phyloP scores from a whole-genome alignment of 2,329 filamentous ascomycete genomes.

The Juglanconis oblonga region DNA sequence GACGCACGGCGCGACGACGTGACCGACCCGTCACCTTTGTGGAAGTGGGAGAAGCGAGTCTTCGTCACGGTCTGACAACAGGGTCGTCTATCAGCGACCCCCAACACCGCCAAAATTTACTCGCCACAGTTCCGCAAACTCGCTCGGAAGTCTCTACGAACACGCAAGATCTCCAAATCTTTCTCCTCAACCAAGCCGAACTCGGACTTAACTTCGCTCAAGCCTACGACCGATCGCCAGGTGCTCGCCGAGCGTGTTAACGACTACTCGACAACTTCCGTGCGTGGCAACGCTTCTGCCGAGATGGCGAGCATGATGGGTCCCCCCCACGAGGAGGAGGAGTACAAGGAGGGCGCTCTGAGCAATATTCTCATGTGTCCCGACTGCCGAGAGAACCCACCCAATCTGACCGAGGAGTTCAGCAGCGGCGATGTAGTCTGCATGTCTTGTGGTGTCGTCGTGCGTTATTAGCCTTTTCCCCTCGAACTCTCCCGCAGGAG shows the following conservation, averaged over 20 bases:
- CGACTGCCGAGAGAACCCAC: slow-evolving; percentile 89
- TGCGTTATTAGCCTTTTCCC: background rate
- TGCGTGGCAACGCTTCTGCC: slow-evolving; percentile 21
- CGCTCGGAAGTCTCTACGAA: slow-evolving; percentile 6
- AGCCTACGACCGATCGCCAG: slow-evolving; percentile 9
- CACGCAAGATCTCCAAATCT: slow-evolving; percentile 21
- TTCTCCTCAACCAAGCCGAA: slow-evolving; percentile 8
- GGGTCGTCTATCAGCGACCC: slow-evolving; percentile 15
- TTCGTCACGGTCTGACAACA: background rate
- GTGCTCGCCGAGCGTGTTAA: slow-evolving; percentile 22
- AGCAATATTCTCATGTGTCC: slow-evolving; percentile 82
- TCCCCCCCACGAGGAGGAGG: slow-evolving; percentile 27
- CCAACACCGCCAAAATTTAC: slow-evolving; percentile 62
- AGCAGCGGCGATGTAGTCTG: slow-evolving; percentile 92
- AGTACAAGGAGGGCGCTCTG: slow-evolving; percentile 65
- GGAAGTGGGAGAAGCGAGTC: background rate
- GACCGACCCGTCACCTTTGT: background rate
- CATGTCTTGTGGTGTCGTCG: slow-evolving; percentile 83
- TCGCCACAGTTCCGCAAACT: slow-evolving; percentile 45
- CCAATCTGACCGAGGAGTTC: slow-evolving; percentile 89
- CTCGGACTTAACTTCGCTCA: background rate
- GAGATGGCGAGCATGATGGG: slow-evolving; percentile 44
- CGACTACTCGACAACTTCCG: slow-evolving; percentile 1
- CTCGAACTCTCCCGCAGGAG: background rate
- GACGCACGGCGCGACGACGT: background rate